A percentile compares a stretch with the other conserved stretches of the same genome.
These are phyloP conservation scores for Mortierella sp. DNA, from an alignment of 371 early-diverging fungal species.

Conservation along the genomic window DNA sequence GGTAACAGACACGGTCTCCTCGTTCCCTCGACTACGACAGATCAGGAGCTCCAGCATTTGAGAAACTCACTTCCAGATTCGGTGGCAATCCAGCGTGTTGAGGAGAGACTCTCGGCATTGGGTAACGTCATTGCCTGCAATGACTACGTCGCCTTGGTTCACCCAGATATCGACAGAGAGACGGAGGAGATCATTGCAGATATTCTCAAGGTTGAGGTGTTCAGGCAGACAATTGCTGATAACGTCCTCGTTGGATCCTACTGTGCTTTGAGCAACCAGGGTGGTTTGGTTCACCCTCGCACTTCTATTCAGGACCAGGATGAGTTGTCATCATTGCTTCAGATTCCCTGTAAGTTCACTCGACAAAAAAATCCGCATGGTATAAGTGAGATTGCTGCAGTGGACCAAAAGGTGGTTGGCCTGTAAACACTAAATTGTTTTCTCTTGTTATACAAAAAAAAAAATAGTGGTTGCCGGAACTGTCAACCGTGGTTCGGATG, in stretches of 20 bases:
- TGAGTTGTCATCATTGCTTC: constrained; percentile 97
- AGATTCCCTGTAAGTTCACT: constrained; percentile 91
- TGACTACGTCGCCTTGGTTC: constrained; percentile 99
- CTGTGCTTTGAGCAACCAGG: constrained; percentile 98
- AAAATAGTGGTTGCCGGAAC: constrained; percentile 93
- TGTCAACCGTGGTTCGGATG: constrained; percentile 99
- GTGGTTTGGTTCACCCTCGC: constrained; percentile 98
- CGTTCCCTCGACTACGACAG: constrained; percentile 97
- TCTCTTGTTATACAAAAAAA: too few species aligned
- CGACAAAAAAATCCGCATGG: too few species aligned
- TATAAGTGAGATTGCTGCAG: too few species aligned
- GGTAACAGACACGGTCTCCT: constrained; percentile 98
- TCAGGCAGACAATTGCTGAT: constrained; percentile 98
- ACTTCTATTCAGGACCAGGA: constrained; percentile 98
- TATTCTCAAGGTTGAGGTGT: constrained; percentile 98
- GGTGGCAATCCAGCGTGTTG: constrained; percentile 96
- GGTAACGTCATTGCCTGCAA: constrained; percentile 99
- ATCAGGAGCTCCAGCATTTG: constrained; percentile 99
- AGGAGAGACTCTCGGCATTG: constrained; percentile 98
- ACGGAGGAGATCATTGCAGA: constrained; percentile 99
- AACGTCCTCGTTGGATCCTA: constrained; percentile 99
- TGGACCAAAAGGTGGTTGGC: too few species aligned
- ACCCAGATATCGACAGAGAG: constrained; percentile 98
- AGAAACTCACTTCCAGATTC: constrained; percentile 98
- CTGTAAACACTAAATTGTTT: too few species aligned